Conservation (phyloP, 169 alveolate species). For the Plasmodium inui region DNA sequence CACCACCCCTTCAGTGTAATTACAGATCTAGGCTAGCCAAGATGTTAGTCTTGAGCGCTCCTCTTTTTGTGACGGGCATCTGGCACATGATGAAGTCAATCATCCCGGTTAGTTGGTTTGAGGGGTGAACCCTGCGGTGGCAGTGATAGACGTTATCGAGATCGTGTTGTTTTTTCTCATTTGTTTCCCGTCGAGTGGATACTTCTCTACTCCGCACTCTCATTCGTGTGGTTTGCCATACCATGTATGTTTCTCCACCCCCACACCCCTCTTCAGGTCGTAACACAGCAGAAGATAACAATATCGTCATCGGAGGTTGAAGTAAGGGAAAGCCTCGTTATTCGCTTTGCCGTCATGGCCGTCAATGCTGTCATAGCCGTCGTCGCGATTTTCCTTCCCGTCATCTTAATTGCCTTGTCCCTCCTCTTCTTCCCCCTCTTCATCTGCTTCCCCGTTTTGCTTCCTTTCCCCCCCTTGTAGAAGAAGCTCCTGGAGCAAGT, state of each 20-base stretch:
- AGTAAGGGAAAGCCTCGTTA: background rate
- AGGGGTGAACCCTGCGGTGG: background rate
- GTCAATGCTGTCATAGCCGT: no score
- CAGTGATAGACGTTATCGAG: background rate
- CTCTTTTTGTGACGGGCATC: constrained; percentile 46
- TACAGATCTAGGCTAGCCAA: constrained; percentile 49
- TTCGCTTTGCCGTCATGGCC: background rate
- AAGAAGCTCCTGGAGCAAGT: constrained; percentile 55
- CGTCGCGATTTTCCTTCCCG: background rate
- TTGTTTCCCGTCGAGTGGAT: background rate
- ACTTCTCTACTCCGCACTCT: no score
- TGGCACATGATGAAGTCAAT: constrained; percentile 66
- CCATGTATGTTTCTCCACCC: background rate
- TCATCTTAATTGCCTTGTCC: background rate
- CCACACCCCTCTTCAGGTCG: constrained; percentile 1
- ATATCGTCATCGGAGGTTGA: constrained; percentile 37
- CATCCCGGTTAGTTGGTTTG: constrained; percentile 17
- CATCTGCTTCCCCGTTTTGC: background rate
- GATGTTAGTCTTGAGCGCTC: constrained; percentile 57
- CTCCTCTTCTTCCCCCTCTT: background rate
- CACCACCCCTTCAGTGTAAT: constrained; percentile 19
- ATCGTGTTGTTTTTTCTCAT: background rate
- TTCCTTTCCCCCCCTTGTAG: background rate
- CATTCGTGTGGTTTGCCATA: background rate
- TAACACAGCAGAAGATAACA: constrained; percentile 56